These are phyloP conservation scores for Ceratobasidium sp. DNA, from an alignment of 1,284 basidiomycete species.

Conservation along the genomic window DNA sequence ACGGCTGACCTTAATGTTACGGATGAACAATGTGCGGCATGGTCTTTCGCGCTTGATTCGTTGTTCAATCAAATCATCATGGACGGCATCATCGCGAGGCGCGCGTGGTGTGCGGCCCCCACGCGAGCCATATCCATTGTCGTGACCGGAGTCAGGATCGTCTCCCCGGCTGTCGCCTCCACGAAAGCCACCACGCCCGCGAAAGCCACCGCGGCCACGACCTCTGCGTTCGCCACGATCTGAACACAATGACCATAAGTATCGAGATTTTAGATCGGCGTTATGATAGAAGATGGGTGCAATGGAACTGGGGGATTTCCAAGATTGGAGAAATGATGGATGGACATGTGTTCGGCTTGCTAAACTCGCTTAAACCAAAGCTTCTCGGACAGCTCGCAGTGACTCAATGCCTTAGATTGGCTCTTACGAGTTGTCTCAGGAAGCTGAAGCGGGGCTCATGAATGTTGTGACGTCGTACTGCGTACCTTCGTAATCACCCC, in stretches of 20 bases:
- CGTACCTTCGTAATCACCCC: constrained; percentile 57
- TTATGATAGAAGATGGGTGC: background rate
- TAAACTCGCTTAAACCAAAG: constrained; percentile 41
- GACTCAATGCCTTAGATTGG: constrained; percentile 23
- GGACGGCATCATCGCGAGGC: constrained; percentile 78
- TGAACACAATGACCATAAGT: constrained; percentile 18
- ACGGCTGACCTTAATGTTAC: constrained; percentile 89
- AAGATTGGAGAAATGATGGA: background rate
- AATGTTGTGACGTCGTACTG: constrained; percentile 40
- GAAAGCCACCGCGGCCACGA: constrained; percentile 38
- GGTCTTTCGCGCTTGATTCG: constrained; percentile 91
- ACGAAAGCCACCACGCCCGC: constrained; percentile 45
- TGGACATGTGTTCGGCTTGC: constrained; percentile 27
- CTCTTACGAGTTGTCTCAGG: constrained; percentile 29
- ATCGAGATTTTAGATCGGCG: background rate
- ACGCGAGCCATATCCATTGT: constrained; percentile 29
- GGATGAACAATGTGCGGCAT: constrained; percentile 94
- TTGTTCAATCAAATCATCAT: constrained; percentile 88
- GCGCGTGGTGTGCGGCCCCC: constrained; percentile 59
- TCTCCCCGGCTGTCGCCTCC: constrained; percentile 44
- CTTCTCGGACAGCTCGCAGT: constrained; percentile 29
- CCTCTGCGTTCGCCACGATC: constrained; percentile 39
- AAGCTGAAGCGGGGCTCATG: constrained; percentile 9
- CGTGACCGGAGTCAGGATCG: constrained; percentile 38
- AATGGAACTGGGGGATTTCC: background rate